Conservation (phyloP, 176 grass and related monocot species). For the Pontederia crassipes region DNA sequence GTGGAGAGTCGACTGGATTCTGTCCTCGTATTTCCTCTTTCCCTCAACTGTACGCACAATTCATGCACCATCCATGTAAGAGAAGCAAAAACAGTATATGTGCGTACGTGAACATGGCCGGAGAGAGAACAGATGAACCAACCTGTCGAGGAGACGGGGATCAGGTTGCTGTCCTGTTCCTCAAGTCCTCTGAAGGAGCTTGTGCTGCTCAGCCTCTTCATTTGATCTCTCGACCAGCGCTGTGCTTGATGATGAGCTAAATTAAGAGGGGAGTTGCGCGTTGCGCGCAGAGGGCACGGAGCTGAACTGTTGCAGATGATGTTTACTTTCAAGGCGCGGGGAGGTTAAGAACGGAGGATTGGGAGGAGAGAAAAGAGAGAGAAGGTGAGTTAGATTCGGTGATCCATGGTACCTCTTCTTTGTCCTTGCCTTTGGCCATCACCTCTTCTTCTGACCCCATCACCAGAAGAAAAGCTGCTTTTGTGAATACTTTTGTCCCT, state of each 20-base stretch:
- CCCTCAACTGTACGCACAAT: too few species aligned
- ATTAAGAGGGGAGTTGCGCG: neutral
- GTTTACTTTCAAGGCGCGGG: neutral
- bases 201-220: slow-evolving; percentile 9
- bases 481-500: neutral
- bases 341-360: neutral
- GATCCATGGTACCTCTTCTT: neutral
- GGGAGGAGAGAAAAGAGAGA: neutral
- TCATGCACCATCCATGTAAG: too few species aligned
- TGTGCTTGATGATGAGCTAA: neutral
- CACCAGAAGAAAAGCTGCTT: neutral
- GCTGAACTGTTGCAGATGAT: neutral
- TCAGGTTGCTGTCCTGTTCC: too few species aligned
- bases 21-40: too few species aligned
- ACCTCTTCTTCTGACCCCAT: neutral
- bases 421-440: neutral
- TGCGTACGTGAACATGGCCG: too few species aligned
- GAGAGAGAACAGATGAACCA: too few species aligned
- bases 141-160: too few species aligned
- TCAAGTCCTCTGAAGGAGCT: too few species aligned
- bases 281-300: neutral
- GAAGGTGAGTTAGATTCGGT: neutral
- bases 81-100: too few species aligned
- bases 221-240: neutral
- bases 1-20: too few species aligned